These are phyloP conservation scores for Corylus avellana DNA, from an alignment of 306 rosid species.

Conservation along the genomic window DNA sequence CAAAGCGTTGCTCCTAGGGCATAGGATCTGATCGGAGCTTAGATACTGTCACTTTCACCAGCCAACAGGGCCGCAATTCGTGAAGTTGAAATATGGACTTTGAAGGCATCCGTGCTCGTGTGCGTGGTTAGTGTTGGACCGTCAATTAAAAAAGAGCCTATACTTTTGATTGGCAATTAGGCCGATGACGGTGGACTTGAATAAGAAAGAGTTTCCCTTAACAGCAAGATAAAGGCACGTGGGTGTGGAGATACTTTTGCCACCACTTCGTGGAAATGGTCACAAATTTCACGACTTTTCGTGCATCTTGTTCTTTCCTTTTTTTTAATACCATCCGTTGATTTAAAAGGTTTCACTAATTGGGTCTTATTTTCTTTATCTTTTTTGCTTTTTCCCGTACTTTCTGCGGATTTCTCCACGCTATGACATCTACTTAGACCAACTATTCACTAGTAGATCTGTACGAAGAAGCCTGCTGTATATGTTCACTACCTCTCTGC, in stretches of 20 bases:
- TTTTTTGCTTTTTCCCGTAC: background rate
- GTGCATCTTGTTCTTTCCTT: background rate
- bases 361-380: no score
- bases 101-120: background rate
- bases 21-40: background rate
- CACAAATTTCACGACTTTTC: constrained; percentile 2
- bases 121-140: background rate
- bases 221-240: background rate
- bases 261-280: constrained; percentile 5
- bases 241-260: background rate
- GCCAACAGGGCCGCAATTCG: background rate
- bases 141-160: background rate
- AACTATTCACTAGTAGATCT: background rate
- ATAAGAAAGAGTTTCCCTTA: background rate
- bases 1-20: background rate
- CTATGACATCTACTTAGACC: background rate
- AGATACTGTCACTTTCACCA: background rate
- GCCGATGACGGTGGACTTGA: background rate
- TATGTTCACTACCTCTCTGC: background rate
- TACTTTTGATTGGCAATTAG: background rate
- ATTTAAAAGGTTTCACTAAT: background rate
- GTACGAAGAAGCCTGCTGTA: background rate
- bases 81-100: background rate
- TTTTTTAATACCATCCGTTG: background rate
- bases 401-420: background rate